phyloP scores from a whole-genome alignment of 768 basidiomycete genomes.

The Pleurotus pulmonarius region DNA sequence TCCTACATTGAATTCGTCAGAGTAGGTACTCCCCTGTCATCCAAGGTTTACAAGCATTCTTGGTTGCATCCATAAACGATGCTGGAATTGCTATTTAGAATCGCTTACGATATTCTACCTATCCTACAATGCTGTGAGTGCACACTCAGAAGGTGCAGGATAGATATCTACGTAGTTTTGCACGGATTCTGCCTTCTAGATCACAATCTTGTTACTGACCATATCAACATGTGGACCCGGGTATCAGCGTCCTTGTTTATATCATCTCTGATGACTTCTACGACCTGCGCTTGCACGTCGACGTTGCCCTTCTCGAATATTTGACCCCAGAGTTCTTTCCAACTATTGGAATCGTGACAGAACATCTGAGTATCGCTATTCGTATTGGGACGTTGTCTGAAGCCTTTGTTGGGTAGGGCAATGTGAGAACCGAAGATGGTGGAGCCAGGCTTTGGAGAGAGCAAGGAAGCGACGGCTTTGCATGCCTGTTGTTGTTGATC shows the following conservation, averaged over 20 bases:
- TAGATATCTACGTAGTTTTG: too few species aligned
- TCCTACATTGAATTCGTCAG: too few species aligned
- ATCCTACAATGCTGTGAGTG: too few species aligned
- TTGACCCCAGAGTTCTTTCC: slow-evolving; percentile 30
- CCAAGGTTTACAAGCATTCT: too few species aligned
- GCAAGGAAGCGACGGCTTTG: slow-evolving; percentile 34
- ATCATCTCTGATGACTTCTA: slow-evolving; percentile 9
- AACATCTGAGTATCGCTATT: slow-evolving; percentile 19
- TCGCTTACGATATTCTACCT: too few species aligned
- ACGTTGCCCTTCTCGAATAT: slow-evolving; percentile 29
- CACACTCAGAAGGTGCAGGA: too few species aligned
- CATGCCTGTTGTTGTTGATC: slow-evolving; percentile 37
- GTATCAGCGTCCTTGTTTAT: not conserved
- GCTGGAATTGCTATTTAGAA: too few species aligned
- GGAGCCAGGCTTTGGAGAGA: slow-evolving; percentile 39
- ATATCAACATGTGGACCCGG: slow-evolving; percentile 8
- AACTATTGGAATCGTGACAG: slow-evolving; percentile 33
- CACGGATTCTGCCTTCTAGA: too few species aligned
- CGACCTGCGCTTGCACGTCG: slow-evolving; percentile 22
- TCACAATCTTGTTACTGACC: slow-evolving; percentile 21
- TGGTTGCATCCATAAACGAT: too few species aligned
- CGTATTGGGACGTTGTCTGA: not conserved
- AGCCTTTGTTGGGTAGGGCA: slow-evolving; percentile 28
- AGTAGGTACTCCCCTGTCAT: too few species aligned
- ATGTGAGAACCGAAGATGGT: slow-evolving; percentile 42